phyloP scores from a whole-genome alignment of 257 asterid genomes.

The Nemophila menziesii region DNA sequence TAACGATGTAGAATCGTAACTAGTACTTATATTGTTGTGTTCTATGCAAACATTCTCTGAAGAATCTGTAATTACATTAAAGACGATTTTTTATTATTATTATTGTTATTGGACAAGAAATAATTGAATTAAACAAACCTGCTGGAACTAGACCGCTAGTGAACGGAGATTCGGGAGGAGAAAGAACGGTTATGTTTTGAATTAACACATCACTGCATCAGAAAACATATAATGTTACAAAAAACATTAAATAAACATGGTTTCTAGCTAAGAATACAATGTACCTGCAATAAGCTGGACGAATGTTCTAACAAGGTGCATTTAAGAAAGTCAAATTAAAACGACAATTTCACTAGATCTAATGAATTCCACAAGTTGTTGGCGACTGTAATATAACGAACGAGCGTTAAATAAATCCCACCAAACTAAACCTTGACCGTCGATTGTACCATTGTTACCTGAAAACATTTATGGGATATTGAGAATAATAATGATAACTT shows the following conservation, averaged over 20 bases:
- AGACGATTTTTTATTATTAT: not conserved
- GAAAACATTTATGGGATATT: constrained; percentile 5
- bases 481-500: not conserved
- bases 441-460: constrained; percentile 94
- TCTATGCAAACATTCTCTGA: no score
- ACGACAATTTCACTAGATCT: constrained; percentile 57
- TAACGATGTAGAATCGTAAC: constrained; percentile 62
- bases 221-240: not conserved
- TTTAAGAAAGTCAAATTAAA: constrained; percentile 84
- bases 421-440: constrained; percentile 94
- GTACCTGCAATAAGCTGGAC: constrained; percentile 89
- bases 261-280: no score
- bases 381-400: constrained; percentile 77
- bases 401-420: constrained; percentile 51
- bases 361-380: constrained; percentile 72
- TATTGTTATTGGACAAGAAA: no score
- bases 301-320: constrained; percentile 87
- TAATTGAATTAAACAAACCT: no score
- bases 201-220: constrained; percentile 59
- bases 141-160: constrained; percentile 78
- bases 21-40: constrained; percentile 71
- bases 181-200: constrained; percentile 53
- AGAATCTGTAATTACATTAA: constrained; percentile 50
- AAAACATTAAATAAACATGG: no score
- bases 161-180: constrained; percentile 62